Evolutionary conservation across 805 yeast species (phyloP), one percentile per base, ranked within the genome.

Genomic region (Metschnikowia arizonensis): DNA sequence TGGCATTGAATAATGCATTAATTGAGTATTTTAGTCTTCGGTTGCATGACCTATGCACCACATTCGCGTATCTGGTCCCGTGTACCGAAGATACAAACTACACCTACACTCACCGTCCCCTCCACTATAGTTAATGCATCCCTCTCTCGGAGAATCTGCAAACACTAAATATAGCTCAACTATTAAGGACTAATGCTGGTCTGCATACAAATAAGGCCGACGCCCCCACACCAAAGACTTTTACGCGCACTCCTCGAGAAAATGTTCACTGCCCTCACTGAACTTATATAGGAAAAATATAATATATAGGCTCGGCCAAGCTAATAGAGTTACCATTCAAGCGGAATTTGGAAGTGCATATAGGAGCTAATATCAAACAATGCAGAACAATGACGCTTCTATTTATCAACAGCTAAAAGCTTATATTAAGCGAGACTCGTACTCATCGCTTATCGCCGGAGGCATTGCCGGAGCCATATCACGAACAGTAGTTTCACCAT

Each of bases 401-500:
- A 15, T 18, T 8, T 26, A 18, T 19, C 32, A 37, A 6, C 33
- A 37, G 40, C 40, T 37, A 37, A 37, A 37, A 18, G 32, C 40
- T 3, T 37, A 37, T 44, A 43, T 69, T 34, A 74, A 73, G 47
- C 62, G 64, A 17, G 85, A 81, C 44, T 74, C 82, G 14, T 76
- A 77, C 26, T 73, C 88, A 2, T 79, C 89, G 3, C 73, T 85
- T 31, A 47, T 84, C 7, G 76, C 87, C 5, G 95, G 95, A 12
- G 93, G 93, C 5, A 56, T 81, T 7, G 91, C 76, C 2, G 95
- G 95, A 14, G 88, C 88, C 0, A 70, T 84, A 0, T 86, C 96
- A 1, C 73, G 98, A 44, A 91, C 98, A 0, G 88, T 85, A 1
- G 97, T 90, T 5, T 87, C 97, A 10, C 99, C 99, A 1, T 82